Conservation (phyloP, 108 stramenopile species). For the Licmophora abbreviata region DNA sequence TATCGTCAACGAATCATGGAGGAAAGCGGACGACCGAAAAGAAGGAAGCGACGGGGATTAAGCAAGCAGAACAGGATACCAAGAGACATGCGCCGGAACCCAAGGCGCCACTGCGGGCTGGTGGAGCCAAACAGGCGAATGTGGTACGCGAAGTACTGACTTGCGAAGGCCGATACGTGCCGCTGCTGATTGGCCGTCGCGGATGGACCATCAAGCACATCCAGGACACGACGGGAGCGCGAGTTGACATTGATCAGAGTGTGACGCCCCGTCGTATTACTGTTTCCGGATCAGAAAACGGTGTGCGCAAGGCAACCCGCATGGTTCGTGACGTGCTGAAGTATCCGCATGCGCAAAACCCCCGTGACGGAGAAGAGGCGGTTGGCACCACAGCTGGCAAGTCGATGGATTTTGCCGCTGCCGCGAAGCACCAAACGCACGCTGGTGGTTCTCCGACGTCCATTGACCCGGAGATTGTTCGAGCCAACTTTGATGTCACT, state of each 20-base stretch:
- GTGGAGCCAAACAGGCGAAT: not conserved
- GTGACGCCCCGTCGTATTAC: constrained; percentile 68
- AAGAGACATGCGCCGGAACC: not conserved
- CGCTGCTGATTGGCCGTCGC: constrained; percentile 74
- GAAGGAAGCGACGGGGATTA: constrained; percentile 2
- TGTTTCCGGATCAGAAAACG: constrained; percentile 49
- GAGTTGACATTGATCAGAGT: constrained; percentile 78
- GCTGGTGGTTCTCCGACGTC: too few species aligned
- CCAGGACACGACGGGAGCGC: constrained; percentile 76
- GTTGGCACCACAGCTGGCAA: too few species aligned
- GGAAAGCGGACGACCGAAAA: constrained; percentile 8
- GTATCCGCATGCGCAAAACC: constrained; percentile 64
- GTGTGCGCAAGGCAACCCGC: constrained; percentile 60
- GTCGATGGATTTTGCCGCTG: too few species aligned
- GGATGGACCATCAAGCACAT: constrained; percentile 87
- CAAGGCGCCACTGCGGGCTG: not conserved
- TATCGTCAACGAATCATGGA: too few species aligned
- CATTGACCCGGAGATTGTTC: not conserved
- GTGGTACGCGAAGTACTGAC: constrained; percentile 13
- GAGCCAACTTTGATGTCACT: too few species aligned
- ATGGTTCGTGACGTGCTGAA: constrained; percentile 76
- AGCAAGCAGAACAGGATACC: not conserved
- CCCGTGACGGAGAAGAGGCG: constrained; percentile 1
- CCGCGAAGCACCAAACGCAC: too few species aligned
- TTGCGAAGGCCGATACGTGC: constrained; percentile 77